A percentile compares a stretch with the other conserved stretches of the same genome.
Evolutionary conservation across 768 basidiomycete genomes (phyloP).

Genomic region (Leccinum ochraceum): DNA sequence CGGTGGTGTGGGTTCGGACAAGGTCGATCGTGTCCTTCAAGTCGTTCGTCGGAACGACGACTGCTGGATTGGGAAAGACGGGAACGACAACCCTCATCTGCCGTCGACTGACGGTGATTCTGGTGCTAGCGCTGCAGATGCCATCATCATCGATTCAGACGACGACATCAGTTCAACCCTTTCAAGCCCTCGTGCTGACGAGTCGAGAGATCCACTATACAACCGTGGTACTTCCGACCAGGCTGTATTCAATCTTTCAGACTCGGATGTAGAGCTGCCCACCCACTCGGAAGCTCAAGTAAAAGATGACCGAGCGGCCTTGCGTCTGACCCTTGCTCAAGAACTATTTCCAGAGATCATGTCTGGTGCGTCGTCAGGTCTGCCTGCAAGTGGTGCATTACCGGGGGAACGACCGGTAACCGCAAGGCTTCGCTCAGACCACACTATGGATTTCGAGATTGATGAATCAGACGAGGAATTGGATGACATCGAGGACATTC

Average conservation of each 20-base stretch:
- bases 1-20: not conserved
- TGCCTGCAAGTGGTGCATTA: not conserved
- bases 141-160: constrained; percentile 26
- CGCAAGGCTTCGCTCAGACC: not conserved
- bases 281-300: constrained; percentile 3
- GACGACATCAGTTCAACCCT: constrained; percentile 10
- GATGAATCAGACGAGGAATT: constrained; percentile 2
- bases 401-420: not conserved
- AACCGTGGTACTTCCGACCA: not conserved
- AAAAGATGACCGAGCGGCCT: not conserved
- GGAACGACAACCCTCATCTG: not conserved
- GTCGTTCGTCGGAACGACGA: not conserved
- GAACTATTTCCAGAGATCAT: not conserved
- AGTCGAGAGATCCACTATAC: not conserved
- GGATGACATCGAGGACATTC: not conserved
- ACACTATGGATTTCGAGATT: constrained; percentile 12
- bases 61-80: not conserved
- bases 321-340: constrained; percentile 3
- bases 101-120: constrained; percentile 3
- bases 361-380: not conserved
- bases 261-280: constrained; percentile 15
- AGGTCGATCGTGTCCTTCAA: not conserved
- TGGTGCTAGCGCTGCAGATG: constrained; percentile 18
- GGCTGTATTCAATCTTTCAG: constrained; percentile 5
- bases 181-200: not conserved